Base-by-base conservation (phyloP, 805 yeast species). In the Yamadazyma insecticola region DNA sequence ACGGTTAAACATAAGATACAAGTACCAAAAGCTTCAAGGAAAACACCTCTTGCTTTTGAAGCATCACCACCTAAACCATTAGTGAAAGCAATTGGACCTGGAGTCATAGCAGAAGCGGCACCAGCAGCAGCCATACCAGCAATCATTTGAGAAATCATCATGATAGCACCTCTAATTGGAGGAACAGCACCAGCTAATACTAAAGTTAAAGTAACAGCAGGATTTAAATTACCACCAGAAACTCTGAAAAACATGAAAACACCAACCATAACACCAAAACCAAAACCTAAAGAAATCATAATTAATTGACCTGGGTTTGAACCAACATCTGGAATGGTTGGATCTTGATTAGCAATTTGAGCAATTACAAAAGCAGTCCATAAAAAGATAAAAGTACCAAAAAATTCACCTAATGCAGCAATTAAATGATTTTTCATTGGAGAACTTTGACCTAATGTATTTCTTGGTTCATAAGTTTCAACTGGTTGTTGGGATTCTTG, bases 111-210 rank as follows among this genome's bases (percentile, higher is more conserved):
- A 41, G 74, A 63, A 29, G 87, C 94, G 26, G 87, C 90, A 57
- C 86, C 95, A 35, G 90, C 95, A 35, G 95, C 95, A 48, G 87
- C 87, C 79, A 86, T 81, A 59, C 95, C 95, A 31, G 83, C 95
- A 54, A 84, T 59, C 50, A 85, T 54, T 64, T 86, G 95, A 24
- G 89, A 45, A 33, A 79, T 27, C 58, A 74, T 60, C 78, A 81
- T 76, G 35, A 81, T 54, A 14, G 66, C 55, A 44, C 82, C 89
- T 57, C 92, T 76, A 19, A 81, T 39, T 34, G 88, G 86, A 24
- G 86, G 72, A 38, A 82, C 70, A 33, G 86, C 90, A 41, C 83
- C 72, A 13, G 84, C 80, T 26, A 82, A 61, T n/a, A 77, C 71
- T 51, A 86, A 64, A 17, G 88, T 64, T 24, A 84, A 66, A 14